Base-by-base conservation (phyloP, 176 grass and related monocot genomes). In the Bromus sterilis region DNA sequence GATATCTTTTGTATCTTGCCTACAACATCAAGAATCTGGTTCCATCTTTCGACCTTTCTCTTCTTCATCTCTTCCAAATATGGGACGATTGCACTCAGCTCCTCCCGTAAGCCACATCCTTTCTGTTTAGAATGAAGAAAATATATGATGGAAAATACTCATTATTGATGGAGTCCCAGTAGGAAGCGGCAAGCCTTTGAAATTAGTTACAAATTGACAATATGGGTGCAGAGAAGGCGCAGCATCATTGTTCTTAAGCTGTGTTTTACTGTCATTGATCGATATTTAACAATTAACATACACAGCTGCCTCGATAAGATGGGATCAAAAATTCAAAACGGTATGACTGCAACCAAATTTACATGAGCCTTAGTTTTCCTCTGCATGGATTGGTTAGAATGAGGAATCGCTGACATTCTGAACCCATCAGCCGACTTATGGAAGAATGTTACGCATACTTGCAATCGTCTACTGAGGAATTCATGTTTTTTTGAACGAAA, bases 61-160 rank as follows among this genome's bases (percentile, higher is more conserved):
- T 89, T 89, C 79, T 65, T 83, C 87, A 92, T 92, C 78, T 94
- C 93, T 64, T 94, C 93, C 35, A 94, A 20, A 75, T 83, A 80
- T 62, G 87, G 87, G 43, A 69, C 8, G 26, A 94, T 86, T 32
- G 81, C 87, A 26, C 64, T 70, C 0, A 90, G 70, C 26, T 94
- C 87, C 78, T 92, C 89, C 56, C 72, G 84, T 85, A 94, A 78
- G 43, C 84, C 86, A 74, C 82, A 76, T 65, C 56, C 64, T 43
- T 76, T 88, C 77, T 89, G 78, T 59, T 71, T 75, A 61, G 69
- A 81, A 87, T 86, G 78, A 51, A 65, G 75, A 89, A 37, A 65
- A 21, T 0, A 70, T 2, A 24, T 9, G 9, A 66, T 71, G 2
- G 5, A 73, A 65, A 79, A 39, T 34, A 61, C 4, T 26, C 5